Conservation (phyloP, 164 flowering plant species). For the Magnolia changhungtana region DNA sequence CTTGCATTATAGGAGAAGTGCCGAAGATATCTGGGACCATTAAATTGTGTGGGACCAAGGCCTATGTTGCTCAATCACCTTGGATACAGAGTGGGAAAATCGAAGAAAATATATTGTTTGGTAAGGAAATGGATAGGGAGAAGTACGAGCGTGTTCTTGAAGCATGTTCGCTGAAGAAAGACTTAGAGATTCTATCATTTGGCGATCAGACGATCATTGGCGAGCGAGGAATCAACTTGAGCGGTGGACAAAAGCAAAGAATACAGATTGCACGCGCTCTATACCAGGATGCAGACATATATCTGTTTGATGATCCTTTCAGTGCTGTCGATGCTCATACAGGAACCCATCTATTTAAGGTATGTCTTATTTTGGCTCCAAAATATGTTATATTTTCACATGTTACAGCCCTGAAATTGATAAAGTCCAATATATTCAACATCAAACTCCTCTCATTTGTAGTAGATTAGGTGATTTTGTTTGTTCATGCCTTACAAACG, state of each 20-base stretch:
- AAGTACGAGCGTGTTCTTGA: constrained; percentile 65
- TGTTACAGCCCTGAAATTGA: too few species aligned
- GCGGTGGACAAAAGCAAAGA: too few species aligned
- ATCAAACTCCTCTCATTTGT: too few species aligned
- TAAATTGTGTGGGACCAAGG: too few species aligned
- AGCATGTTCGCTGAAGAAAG: constrained; percentile 77
- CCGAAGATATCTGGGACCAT: too few species aligned
- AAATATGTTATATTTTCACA: background rate
- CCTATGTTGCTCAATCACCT: too few species aligned
- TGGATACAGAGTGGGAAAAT: too few species aligned
- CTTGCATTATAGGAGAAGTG: too few species aligned
- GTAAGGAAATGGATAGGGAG: constrained; percentile 67
- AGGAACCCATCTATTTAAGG: constrained; percentile 78
- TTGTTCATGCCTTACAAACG: too few species aligned
- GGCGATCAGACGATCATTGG: constrained; percentile 91
- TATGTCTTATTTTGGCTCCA: constrained; percentile 9
- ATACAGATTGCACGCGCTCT: constrained; percentile 55
- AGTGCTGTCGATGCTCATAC: constrained; percentile 97
- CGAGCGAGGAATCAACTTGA: constrained; percentile 73
- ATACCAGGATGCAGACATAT: constrained; percentile 81
- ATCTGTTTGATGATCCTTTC: constrained; percentile 85
- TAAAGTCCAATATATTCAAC: too few species aligned
- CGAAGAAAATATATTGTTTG: constrained; percentile 46
- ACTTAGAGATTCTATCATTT: constrained; percentile 63
- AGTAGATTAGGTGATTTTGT: too few species aligned